phyloP scores from a whole-genome alignment of 2,329 filamentous ascomycete genomes.

The Pyrenophora tritici-repentis region DNA sequence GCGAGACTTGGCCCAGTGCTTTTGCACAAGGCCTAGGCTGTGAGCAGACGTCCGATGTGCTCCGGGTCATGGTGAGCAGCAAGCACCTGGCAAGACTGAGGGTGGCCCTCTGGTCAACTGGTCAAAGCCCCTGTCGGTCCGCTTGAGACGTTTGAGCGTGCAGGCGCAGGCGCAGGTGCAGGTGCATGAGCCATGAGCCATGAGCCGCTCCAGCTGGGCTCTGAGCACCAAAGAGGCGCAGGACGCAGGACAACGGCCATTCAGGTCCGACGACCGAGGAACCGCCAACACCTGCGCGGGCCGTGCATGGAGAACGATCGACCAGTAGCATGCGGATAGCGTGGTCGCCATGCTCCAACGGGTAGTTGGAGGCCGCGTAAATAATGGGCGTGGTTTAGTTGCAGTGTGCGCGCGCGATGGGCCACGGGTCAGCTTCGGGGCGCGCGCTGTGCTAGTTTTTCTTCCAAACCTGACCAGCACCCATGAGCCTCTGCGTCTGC shows the following conservation, averaged over 20 bases:
- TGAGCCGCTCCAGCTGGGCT: constrained; percentile 35
- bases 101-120: constrained; percentile 14
- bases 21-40: too few species aligned
- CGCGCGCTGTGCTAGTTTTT: constrained; percentile 14
- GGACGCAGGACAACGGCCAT: constrained; percentile 34
- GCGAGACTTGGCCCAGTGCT: not conserved
- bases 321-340: constrained; percentile 24
- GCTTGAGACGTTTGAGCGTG: constrained; percentile 37
- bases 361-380: constrained; percentile 20
- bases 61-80: not conserved
- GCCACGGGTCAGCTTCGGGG: constrained; percentile 17
- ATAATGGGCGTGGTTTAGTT: not conserved
- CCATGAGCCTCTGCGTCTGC: constrained; percentile 1
- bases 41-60: too few species aligned
- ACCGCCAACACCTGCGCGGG: constrained; percentile 25
- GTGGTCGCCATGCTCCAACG: constrained; percentile 15
- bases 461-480: not conserved
- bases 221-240: constrained; percentile 25
- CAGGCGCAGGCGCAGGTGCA: too few species aligned
- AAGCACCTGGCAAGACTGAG: constrained; percentile 15
- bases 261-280: constrained; percentile 29
- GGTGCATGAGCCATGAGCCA: too few species aligned
- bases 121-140: constrained; percentile 20
- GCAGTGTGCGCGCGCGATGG: constrained; percentile 2
- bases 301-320: constrained; percentile 36